phyloP scores from a whole-genome alignment of 2,329 filamentous ascomycete genomes.

The Cladosporium sp. region DNA sequence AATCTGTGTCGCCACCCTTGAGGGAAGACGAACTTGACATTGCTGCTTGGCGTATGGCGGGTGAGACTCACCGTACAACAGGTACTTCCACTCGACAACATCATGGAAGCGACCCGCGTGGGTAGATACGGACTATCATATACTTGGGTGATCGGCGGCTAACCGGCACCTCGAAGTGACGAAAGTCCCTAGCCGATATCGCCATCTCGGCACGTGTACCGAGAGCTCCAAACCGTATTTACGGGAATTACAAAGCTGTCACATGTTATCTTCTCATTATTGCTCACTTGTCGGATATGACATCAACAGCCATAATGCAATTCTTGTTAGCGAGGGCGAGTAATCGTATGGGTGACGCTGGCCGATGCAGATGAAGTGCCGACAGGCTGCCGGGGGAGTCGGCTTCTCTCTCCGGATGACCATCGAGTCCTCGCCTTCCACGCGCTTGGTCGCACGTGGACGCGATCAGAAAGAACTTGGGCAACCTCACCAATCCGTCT shows the following conservation, averaged over 20 bases:
- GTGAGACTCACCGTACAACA: too few relatives aligned
- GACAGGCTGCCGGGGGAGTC: too few relatives aligned
- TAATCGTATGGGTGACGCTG: not conserved
- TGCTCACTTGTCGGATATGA: too few relatives aligned
- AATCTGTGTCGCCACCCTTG: not conserved
- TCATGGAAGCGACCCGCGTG: not conserved
- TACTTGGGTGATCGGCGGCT: slow-evolving; percentile 2
- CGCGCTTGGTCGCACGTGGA: too few relatives aligned
- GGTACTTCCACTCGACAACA: not conserved
- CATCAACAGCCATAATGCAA: too few relatives aligned
- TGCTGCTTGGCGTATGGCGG: not conserved
- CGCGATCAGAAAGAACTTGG: too few relatives aligned
- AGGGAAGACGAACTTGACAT: slow-evolving; percentile 3
- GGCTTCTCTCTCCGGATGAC: too few relatives aligned
- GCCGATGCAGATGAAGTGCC: not conserved
- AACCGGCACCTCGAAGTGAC: not conserved
- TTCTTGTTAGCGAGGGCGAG: not conserved
- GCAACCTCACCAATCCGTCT: too few relatives aligned
- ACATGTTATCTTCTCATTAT: not conserved
- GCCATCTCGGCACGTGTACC: not conserved
- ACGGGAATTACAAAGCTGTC: not conserved
- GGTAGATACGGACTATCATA: not conserved
- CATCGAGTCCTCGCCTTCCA: too few relatives aligned
- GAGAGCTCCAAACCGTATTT: not conserved
- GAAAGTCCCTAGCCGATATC: not conserved